These are phyloP conservation scores for Colletotrichum godetiae DNA, from an alignment of 2,329 filamentous ascomycete species.

Conservation along the genomic window DNA sequence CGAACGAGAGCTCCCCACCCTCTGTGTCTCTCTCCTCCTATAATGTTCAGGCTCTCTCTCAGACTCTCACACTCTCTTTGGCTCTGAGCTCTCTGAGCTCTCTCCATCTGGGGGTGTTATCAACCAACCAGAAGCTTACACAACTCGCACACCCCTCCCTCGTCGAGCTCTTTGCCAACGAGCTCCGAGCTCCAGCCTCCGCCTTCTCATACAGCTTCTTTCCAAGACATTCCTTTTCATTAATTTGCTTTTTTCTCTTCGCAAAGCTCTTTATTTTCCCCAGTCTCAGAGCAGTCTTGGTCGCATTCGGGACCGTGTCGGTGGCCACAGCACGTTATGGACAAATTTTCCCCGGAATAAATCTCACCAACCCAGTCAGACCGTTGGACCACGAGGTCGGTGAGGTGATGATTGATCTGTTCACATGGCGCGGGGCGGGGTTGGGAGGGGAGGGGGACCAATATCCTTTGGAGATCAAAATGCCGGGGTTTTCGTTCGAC, in stretches of 20 bases:
- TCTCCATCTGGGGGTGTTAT: not conserved
- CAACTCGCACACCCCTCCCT: not conserved
- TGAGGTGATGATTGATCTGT: not conserved
- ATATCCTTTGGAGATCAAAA: not conserved
- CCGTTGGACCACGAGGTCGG: not conserved
- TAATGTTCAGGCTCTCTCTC: not conserved
- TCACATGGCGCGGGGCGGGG: no score
- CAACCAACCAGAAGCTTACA: slow-evolving; percentile 1
- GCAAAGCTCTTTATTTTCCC: not conserved
- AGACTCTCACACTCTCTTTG: not conserved
- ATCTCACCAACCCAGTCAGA: not conserved
- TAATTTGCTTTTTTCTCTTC: not conserved
- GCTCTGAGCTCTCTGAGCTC: not conserved
- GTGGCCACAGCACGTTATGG: not conserved
- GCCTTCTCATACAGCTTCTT: not conserved
- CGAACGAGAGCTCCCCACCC: not conserved
- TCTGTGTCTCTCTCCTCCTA: not conserved
- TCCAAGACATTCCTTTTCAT: not conserved
- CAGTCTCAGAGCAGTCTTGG: not conserved
- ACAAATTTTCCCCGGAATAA: not conserved
- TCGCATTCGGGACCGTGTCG: not conserved
- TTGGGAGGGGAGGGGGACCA: not conserved
- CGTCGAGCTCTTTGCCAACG: not conserved
- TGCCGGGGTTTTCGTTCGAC: not conserved
- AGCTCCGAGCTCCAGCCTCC: no score